A percentile compares a stretch with the other conserved stretches of the same genome.
Conservation (phyloP, 805 yeast species). For the Kuraishia hungarica region DNA sequence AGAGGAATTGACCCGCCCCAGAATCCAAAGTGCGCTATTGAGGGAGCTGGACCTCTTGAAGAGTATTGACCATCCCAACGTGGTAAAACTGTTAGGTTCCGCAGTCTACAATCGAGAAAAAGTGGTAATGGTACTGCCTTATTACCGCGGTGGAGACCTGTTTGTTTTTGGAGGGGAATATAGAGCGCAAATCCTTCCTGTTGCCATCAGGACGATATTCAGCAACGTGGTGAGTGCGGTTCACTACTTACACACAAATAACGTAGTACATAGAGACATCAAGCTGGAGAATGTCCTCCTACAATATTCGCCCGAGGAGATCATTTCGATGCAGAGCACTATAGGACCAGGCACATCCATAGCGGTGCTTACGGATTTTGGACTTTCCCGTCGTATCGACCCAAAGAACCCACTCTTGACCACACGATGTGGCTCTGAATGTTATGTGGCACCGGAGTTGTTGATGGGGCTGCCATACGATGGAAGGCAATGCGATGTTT, state of each 20-base stretch:
- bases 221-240: constrained; percentile 67
- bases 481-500: constrained; percentile 84
- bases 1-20: constrained; percentile 27
- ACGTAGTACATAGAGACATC: constrained; percentile 83
- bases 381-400: constrained; percentile 66
- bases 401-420: constrained; percentile 55
- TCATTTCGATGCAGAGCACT: constrained; percentile 13
- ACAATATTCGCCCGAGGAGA: constrained; percentile 24
- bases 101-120: constrained; percentile 21
- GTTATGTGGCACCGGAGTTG: constrained; percentile 92
- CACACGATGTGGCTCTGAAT: constrained; percentile 94
- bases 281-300: constrained; percentile 79
- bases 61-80: constrained; percentile 55
- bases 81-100: constrained; percentile 53
- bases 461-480: constrained; percentile 86
- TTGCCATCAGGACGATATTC: constrained; percentile 51
- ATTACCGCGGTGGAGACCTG: constrained; percentile 79
- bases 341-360: constrained; percentile 16
- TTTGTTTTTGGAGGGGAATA: constrained; percentile 48
- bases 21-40: constrained; percentile 53
- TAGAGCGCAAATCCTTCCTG: constrained; percentile 34
- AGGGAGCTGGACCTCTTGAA: constrained; percentile 68
- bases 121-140: constrained; percentile 56
- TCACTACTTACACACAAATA: constrained; percentile 55
- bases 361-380: constrained; percentile 77